Base-by-base conservation (phyloP, 2,329 filamentous ascomycete genomes). In the Alternaria gaisen region DNA sequence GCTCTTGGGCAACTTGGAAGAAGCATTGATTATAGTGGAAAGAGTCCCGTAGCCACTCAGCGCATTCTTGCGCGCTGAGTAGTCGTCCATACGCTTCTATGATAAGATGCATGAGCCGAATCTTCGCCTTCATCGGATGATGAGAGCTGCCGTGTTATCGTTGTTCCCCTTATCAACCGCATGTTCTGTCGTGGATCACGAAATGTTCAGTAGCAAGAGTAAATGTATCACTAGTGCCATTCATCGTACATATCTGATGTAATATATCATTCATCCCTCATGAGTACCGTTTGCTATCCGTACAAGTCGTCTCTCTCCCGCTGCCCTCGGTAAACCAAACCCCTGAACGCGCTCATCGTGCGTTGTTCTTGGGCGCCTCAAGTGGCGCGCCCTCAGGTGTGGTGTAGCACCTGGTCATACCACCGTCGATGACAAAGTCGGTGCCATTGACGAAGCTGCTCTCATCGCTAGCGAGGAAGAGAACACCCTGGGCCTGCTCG, bases 341-440 rank as follows among this genome's bases (percentile, higher is more conserved):
- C 12, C 24, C 14, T 14, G 6, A 22, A 26, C 30, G 14, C 42
- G 22, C 26, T 55, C 47, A 60, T 9, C 66, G 66, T 53, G 74
- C 81, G 57, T 81, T 76, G 77, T 86, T 87, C 75, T 80, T 78
- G 9, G 87, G 87, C 5, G 85, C 80, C 66, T 80, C 74, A 11
- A 85, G 81, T 1, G 87, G 78, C 2, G 85, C 83, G 12, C 87
- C 87, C 66, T 88, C 85, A 18, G 86, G 83, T 16, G 87, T 89
- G 47, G 88, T 86, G 79, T 97, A 98, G 44, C 93, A 86, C 85
- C 91, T 97, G 73, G 89, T 94, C 92, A 99, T 92, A 61, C 94
- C 94, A 60, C 95, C 95, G 73, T 99, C 95, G 26, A 98, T 93
- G 5, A 97, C 90, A 82, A 98, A 97, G 77, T 98, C 95, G 60